phyloP scores from a whole-genome alignment of 176 grass and related monocot species.

The Lolium multiflorum region DNA sequence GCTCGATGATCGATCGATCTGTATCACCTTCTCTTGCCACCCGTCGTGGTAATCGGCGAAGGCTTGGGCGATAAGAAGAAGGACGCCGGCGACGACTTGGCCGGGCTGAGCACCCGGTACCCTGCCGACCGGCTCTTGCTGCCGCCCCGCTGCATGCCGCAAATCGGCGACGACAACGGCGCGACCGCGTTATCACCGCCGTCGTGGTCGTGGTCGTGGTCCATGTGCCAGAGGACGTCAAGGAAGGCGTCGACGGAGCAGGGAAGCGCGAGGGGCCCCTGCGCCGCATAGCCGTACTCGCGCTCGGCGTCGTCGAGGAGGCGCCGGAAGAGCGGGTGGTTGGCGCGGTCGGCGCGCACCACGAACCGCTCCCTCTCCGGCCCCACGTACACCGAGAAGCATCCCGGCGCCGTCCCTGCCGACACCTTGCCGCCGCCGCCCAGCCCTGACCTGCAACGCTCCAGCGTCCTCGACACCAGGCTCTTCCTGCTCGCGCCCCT shows the following conservation, averaged over 20 bases:
- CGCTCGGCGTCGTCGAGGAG: slow-evolving; percentile 83
- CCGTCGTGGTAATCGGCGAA: neutral
- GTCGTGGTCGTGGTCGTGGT: slow-evolving; percentile 4
- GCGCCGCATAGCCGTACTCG: slow-evolving; percentile 66
- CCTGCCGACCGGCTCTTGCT: neutral
- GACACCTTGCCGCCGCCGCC: neutral
- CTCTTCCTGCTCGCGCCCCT: slow-evolving; percentile 40
- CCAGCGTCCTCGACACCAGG: slow-evolving; percentile 64
- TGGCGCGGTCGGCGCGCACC: slow-evolving; percentile 65
- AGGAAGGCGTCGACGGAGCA: slow-evolving; percentile 75
- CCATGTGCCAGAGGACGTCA: slow-evolving; percentile 68
- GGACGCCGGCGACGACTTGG: neutral
- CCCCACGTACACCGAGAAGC: slow-evolving; percentile 85
- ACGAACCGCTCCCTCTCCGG: slow-evolving; percentile 69
- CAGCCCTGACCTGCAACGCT: slow-evolving; percentile 53
- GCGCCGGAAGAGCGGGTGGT: slow-evolving; percentile 67
- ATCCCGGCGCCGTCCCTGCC: slow-evolving; percentile 49
- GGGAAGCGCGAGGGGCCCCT: slow-evolving; percentile 72
- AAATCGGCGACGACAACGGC: neutral
- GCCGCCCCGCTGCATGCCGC: neutral
- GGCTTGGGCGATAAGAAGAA: neutral
- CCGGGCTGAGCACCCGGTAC: slow-evolving; percentile 19
- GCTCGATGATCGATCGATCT: neutral
- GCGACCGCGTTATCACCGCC: neutral
- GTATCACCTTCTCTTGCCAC: too few species aligned